Percentiles rank a stretch among this genome's conserved stretches.
Evolutionary conservation across 331 rosid genomes (phyloP).

Genomic region (Malus hybrid): DNA sequence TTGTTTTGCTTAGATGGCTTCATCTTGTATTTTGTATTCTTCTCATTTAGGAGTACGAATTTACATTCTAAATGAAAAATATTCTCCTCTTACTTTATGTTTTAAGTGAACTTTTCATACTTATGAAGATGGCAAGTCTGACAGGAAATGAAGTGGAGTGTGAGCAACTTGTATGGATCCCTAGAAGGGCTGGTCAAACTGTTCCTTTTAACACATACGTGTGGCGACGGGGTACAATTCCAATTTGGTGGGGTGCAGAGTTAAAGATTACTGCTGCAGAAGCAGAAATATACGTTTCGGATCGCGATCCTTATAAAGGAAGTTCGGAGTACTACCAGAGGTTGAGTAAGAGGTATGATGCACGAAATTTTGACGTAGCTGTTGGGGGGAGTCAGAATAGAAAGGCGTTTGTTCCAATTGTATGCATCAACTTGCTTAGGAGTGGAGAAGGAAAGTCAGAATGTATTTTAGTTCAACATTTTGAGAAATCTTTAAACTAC

Average conservation of each 20-base stretch:
- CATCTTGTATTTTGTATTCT: neutral
- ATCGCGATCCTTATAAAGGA: slow-evolving; percentile 84
- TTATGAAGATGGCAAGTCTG: slow-evolving; percentile 18
- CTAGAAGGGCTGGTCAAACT: slow-evolving; percentile 73
- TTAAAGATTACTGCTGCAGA: slow-evolving; percentile 92
- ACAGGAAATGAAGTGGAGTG: slow-evolving; percentile 99
- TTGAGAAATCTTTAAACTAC: slow-evolving; percentile 73
- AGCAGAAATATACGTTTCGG: slow-evolving; percentile 96
- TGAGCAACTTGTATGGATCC: slow-evolving; percentile 97
- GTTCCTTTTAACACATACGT: slow-evolving; percentile 80
- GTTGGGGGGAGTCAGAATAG: slow-evolving; percentile 48
- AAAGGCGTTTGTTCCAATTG: slow-evolving; percentile 77
- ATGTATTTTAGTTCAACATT: slow-evolving; percentile 83
- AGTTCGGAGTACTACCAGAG: slow-evolving; percentile 77
- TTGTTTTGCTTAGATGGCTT: neutral
- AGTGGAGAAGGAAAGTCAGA: slow-evolving; percentile 95
- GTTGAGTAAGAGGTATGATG: slow-evolving; percentile 77
- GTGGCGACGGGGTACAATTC: slow-evolving; percentile 99
- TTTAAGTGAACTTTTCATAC: slow-evolving; percentile 1
- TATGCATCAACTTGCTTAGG: slow-evolving; percentile 86
- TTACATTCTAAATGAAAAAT: neutral
- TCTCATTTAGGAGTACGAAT: neutral
- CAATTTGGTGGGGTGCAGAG: slow-evolving; percentile 99
- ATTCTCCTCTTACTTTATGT: neutral
- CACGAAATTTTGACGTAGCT: slow-evolving; percentile 47